Conservation (phyloP, 1,139 yeast genomes). For the Ashbya aceris region DNA sequence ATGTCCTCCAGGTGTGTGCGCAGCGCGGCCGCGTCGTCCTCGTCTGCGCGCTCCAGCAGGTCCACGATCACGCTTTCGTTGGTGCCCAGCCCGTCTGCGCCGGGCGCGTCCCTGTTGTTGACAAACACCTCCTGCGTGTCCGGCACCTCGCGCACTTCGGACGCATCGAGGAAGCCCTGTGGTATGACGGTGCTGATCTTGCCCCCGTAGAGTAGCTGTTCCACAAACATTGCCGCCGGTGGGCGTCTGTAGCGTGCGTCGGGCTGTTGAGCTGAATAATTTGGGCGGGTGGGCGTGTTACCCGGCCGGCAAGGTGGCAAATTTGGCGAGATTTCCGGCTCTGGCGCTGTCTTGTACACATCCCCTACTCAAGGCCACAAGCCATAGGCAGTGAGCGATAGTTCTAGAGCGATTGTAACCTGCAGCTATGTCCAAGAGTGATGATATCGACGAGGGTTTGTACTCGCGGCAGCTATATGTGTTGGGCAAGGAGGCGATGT, state of each 20-base stretch:
- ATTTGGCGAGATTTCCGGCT: too few relatives aligned
- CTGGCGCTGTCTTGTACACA: too few relatives aligned
- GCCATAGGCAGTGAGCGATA: too few relatives aligned
- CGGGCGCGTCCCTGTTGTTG: slow-evolving; percentile 25
- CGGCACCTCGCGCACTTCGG: slow-evolving; percentile 67
- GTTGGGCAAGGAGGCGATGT: slow-evolving; percentile 93
- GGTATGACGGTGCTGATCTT: slow-evolving; percentile 56
- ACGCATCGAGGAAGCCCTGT: slow-evolving; percentile 54
- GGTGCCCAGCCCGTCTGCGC: slow-evolving; percentile 31
- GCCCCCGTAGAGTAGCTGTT: slow-evolving; percentile 57
- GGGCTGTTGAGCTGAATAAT: too few relatives aligned
- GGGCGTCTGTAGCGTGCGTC: too few relatives aligned
- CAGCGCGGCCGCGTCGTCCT: slow-evolving; percentile 32
- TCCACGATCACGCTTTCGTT: slow-evolving; percentile 66
- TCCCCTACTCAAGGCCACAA: too few relatives aligned
- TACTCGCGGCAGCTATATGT: slow-evolving; percentile 95
- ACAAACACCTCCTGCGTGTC: slow-evolving; percentile 84
- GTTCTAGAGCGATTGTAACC: too few relatives aligned
- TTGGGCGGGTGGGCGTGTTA: too few relatives aligned
- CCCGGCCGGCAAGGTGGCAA: too few relatives aligned
- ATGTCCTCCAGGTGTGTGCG: slow-evolving; percentile 31
- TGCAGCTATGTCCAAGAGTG: slow-evolving; percentile 10
- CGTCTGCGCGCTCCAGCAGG: slow-evolving; percentile 50
- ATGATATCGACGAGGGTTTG: slow-evolving; percentile 78
- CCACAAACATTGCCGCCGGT: not conserved